A percentile compares a stretch with the other conserved stretches of the same genome.
phyloP scores from a whole-genome alignment of 2,329 filamentous ascomycete species.

The Bipolaris zeicola region DNA sequence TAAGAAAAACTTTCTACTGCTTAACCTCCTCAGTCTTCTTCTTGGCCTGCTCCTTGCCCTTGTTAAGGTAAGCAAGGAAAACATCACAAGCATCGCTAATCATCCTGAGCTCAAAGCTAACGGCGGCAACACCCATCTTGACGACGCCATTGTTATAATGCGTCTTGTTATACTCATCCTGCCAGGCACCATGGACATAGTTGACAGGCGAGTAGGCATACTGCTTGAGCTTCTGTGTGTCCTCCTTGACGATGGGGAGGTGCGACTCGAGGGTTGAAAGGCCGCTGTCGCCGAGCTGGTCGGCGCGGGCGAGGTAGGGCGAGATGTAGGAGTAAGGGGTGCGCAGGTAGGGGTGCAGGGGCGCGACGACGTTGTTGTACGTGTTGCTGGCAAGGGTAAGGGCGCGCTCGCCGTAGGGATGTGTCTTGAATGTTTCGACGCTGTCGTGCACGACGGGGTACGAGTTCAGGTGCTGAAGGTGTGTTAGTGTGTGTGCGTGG shows the following conservation, averaged over 20 bases:
- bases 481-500: not conserved
- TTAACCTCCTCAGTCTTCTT: conserved; percentile 46
- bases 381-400: conserved; percentile 75
- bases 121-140: conserved; percentile 44
- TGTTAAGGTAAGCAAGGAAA: conserved; percentile 39
- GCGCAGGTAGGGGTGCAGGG: conserved; percentile 76
- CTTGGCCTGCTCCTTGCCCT: conserved; percentile 40
- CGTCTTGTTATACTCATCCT: conserved; percentile 50
- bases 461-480: conserved; percentile 73
- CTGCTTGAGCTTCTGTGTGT: conserved; percentile 52
- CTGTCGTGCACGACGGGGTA: conserved; percentile 84
- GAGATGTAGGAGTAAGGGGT: conserved; percentile 81
- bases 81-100: conserved; percentile 41
- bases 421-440: conserved; percentile 77
- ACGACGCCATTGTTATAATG: conserved; percentile 43
- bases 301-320: conserved; percentile 83
- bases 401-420: conserved; percentile 83
- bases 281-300: conserved; percentile 55
- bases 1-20: conserved; percentile 28
- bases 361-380: conserved; percentile 77
- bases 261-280: conserved; percentile 46
- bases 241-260: conserved; percentile 56
- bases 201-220: conserved; percentile 42
- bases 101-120: conserved; percentile 50
- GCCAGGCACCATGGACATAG: conserved; percentile 46